phyloP scores from a whole-genome alignment of 176 grass and related monocot species.

The Triticum monococcum region DNA sequence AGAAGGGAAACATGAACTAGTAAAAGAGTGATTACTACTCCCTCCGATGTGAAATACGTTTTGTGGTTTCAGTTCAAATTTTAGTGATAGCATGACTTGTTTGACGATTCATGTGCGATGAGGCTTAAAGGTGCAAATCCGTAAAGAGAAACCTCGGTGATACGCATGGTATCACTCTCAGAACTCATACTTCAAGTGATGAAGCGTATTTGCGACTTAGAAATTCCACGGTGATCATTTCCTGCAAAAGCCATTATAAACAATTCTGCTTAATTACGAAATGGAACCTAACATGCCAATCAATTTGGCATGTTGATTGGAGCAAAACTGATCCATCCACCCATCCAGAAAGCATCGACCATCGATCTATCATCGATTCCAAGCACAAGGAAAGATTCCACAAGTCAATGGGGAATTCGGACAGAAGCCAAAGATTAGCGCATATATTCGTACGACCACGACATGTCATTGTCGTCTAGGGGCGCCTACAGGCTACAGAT shows the following conservation, averaged over 20 bases:
- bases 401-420: neutral
- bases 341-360: neutral
- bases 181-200: neutral
- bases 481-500: too few species aligned
- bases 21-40: too few species aligned
- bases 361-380: neutral
- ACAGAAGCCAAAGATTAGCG: neutral
- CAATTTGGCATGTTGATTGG: neutral
- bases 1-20: too few species aligned
- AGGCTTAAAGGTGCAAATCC: neutral
- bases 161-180: neutral
- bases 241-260: neutral
- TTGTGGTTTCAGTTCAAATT: too few species aligned
- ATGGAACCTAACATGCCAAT: neutral
- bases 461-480: constrained; percentile 31
- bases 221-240: neutral
- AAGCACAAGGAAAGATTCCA: constrained; percentile 30
- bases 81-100: neutral
- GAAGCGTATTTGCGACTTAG: neutral
- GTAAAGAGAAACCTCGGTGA: neutral
- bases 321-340: neutral
- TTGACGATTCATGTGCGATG: too few species aligned
- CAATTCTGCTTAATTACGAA: neutral
- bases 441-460: constrained; percentile 11
- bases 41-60: too few species aligned